Conservation (phyloP, 805 yeast species). For the Ogataea wickerhamii region DNA sequence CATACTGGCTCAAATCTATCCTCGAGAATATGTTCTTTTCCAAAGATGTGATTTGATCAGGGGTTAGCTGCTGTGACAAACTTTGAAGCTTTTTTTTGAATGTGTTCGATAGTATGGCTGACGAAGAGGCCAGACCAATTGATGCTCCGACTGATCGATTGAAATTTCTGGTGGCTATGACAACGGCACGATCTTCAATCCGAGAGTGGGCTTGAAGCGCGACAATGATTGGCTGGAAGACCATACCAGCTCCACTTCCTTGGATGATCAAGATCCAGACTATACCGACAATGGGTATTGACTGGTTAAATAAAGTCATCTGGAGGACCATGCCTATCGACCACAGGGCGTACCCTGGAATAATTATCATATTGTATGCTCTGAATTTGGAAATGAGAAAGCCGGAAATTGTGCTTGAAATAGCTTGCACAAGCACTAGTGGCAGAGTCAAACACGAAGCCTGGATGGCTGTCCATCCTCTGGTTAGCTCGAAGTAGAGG, state of each 20-base stretch:
- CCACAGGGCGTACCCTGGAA: slow-evolving; percentile 42
- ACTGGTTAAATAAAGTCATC: slow-evolving; percentile 31
- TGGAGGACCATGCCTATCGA: slow-evolving; percentile 38
- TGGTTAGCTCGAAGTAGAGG: slow-evolving; percentile 44
- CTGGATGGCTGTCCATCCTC: slow-evolving; percentile 36
- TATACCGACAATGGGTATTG: slow-evolving; percentile 33
- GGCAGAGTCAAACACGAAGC: slow-evolving; percentile 43
- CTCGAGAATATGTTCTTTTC: slow-evolving; percentile 31
- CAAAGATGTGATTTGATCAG: slow-evolving; percentile 16
- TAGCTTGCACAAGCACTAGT: slow-evolving; percentile 41
- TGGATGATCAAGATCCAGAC: slow-evolving; percentile 34
- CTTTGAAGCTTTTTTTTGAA: slow-evolving; percentile 14
- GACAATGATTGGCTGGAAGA: slow-evolving; percentile 54
- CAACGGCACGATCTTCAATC: slow-evolving; percentile 54
- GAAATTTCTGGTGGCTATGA: slow-evolving; percentile 54
- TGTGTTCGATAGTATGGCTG: slow-evolving; percentile 29
- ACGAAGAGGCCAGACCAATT: slow-evolving; percentile 47
- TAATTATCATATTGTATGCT: slow-evolving; percentile 40
- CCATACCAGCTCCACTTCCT: slow-evolving; percentile 46
- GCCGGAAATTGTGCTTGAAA: slow-evolving; percentile 43
- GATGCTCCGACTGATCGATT: slow-evolving; percentile 61
- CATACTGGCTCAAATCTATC: slow-evolving; percentile 26
- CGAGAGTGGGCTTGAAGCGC: slow-evolving; percentile 52
- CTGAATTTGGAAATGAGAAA: slow-evolving; percentile 40
- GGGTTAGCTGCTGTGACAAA: slow-evolving; percentile 10